Evolutionary conservation across 2,329 filamentous ascomycete genomes (phyloP), one percentile per base, ranked within the genome.

Genomic region (Camptophora hylomeconis): DNA sequence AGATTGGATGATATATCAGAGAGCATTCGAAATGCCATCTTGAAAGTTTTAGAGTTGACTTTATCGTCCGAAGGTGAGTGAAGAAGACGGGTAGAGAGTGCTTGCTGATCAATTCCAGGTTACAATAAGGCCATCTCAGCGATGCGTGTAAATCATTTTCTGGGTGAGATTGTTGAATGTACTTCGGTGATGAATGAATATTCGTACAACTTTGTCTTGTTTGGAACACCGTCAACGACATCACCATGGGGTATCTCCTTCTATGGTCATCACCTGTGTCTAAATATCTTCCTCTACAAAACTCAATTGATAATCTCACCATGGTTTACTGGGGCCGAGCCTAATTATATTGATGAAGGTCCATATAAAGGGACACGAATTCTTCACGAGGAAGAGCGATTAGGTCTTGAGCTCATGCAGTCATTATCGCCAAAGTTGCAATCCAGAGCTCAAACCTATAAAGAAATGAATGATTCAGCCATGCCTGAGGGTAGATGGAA

Each of bases 301-400:
- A 52, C 57, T 0, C 75, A 82, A 48, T 72, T 83, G 27, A 58
- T 82, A 24, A 61, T 82, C 3, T 72, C 70, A 0, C 80, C 80
- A 0, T 80, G 74, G 54, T 87, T 87, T 52, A 82, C 77, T 0
- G 80, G 80, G 31, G 80, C 80, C 0, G 80, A 87, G 52, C 80
- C 80, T 1, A 83, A 86, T 43, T 45, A 74, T 19, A 79, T 84
- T 41, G 79, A 84, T 39, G 51, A 53, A 0, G 77, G 78, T 0
- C 65, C 65, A 0, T 64, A 72, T 48, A 54, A 56, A 2, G 79
- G 78, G 5, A 80, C 73, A 0, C 58, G 67, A 3, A 80, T 84
- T 31, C 53, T 84, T 18, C 60, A 75, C 20, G 56, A 54, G 5
- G 77, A 84, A 45, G 78, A 79, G 26, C 50, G 52, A 2, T 49